A percentile compares a stretch with the other conserved stretches of the same genome.
Evolutionary conservation across 2,329 filamentous ascomycete genomes (phyloP).

Genomic region (Zopfia rhizophila): DNA sequence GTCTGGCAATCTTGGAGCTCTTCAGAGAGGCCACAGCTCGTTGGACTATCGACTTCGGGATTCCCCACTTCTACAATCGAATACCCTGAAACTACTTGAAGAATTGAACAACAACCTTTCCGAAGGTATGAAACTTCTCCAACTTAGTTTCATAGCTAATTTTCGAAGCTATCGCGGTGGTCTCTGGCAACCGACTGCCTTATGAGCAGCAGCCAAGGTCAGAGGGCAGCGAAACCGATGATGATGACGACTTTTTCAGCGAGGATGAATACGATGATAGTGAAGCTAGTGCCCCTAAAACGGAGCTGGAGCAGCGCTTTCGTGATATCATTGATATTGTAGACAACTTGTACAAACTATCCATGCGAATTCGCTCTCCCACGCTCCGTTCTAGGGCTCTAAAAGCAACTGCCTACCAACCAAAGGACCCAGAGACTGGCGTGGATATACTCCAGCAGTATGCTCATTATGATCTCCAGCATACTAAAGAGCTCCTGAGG

Average conservation of each 20-base stretch:
- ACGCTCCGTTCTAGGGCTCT: conserved; percentile 47
- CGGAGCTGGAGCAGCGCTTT: conserved; percentile 48
- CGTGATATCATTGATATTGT: conserved; percentile 49
- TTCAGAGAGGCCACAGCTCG: conserved; percentile 50
- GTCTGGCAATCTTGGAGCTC: conserved; percentile 47
- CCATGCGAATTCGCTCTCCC: conserved; percentile 48
- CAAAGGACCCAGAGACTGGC: conserved; percentile 48
- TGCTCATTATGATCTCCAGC: conserved; percentile 38
- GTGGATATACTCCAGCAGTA: conserved; percentile 47
- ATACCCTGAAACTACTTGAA: conserved; percentile 44
- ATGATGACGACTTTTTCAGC: conserved; percentile 40
- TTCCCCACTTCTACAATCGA: conserved; percentile 44
- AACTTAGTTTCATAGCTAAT: not conserved
- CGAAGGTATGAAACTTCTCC: conserved; percentile 19
- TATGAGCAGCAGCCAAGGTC: conserved; percentile 42
- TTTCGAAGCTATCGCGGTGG: conserved; percentile 35
- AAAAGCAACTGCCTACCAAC: conserved; percentile 46
- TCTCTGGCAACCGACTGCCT: conserved; percentile 41
- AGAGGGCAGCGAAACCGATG: conserved; percentile 28
- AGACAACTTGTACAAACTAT: conserved; percentile 51
- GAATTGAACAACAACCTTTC: conserved; percentile 45
- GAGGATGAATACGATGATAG: conserved; percentile 41
- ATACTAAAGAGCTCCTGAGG: conserved; percentile 42
- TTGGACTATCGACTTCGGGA: conserved; percentile 51
- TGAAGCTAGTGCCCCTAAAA: conserved; percentile 32